Conservation (phyloP, 371 early-diverging fungal genomes). For the Massospora cicadina region DNA sequence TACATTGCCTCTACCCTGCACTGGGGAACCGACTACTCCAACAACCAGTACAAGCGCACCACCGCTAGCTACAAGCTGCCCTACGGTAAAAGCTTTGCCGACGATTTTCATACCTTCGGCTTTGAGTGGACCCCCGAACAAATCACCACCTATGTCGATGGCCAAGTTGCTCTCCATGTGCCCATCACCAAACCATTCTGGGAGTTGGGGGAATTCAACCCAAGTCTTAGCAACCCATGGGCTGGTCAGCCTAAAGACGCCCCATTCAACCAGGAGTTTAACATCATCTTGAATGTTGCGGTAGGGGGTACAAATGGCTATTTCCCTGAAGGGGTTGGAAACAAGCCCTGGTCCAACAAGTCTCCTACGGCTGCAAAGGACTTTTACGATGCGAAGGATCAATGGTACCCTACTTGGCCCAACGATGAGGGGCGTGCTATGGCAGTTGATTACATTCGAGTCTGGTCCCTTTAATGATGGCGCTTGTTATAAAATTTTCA, state of each 20-base stretch:
- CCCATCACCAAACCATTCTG: slow-evolving; percentile 28
- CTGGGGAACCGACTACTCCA: slow-evolving; percentile 8
- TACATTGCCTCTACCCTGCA: slow-evolving; percentile 1
- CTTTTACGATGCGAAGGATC: slow-evolving; percentile 25
- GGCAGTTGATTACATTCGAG: slow-evolving; percentile 27
- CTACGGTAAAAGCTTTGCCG: slow-evolving; percentile 21
- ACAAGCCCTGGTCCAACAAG: slow-evolving; percentile 20
- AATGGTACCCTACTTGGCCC: slow-evolving; percentile 37
- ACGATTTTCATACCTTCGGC: slow-evolving; percentile 25
- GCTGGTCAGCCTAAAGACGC: slow-evolving; percentile 24
- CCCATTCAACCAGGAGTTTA: slow-evolving; percentile 46
- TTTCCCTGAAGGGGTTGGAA: slow-evolving; percentile 30
- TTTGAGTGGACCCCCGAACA: slow-evolving; percentile 41
- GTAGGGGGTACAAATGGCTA: slow-evolving; percentile 44
- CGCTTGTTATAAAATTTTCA: too few species aligned
- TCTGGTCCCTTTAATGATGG: slow-evolving; percentile 17
- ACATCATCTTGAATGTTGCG: slow-evolving; percentile 44
- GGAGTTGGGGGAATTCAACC: slow-evolving; percentile 24
- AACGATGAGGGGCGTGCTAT: slow-evolving; percentile 26
- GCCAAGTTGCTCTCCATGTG: slow-evolving; percentile 27
- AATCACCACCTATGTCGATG: slow-evolving; percentile 37
- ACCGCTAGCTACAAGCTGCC: slow-evolving; percentile 12
- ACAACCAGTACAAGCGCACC: slow-evolving; percentile 1
- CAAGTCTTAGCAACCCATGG: slow-evolving; percentile 33
- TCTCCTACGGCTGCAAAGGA: slow-evolving; percentile 22